Evolutionary conservation across 2,329 filamentous ascomycete genomes (phyloP).

Genomic region (Helotiales sp.): DNA sequence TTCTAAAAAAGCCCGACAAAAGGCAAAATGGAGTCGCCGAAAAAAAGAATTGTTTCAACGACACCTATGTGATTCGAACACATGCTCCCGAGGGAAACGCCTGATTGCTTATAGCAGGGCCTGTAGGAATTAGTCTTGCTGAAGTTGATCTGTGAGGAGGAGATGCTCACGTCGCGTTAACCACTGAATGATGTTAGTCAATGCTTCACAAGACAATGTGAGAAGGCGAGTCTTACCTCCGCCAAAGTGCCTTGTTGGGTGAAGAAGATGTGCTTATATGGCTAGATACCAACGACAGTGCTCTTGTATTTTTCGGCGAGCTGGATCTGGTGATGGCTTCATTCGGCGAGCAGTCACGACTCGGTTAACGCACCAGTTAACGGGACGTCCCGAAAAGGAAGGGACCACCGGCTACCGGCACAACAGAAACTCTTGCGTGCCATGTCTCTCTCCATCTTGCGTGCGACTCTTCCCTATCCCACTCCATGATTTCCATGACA

Average conservation of each 20-base stretch:
- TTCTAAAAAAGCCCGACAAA: not conserved
- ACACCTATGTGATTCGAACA: slow-evolving; percentile 51
- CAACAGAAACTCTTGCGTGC: too few species aligned
- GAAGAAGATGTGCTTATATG: not conserved
- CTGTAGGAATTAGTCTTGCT: not conserved
- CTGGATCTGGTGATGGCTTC: not conserved
- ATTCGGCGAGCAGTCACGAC: not conserved
- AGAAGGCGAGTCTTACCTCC: not conserved
- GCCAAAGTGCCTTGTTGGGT: not conserved
- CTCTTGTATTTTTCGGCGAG: not conserved
- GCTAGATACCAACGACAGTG: not conserved
- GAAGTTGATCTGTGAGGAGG: not conserved
- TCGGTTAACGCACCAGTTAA: not conserved
- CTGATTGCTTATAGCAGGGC: slow-evolving; percentile 13
- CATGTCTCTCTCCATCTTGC: too few species aligned
- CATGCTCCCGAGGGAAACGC: slow-evolving; percentile 48
- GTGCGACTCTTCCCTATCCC: too few species aligned
- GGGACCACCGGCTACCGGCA: too few species aligned
- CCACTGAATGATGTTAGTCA: not conserved
- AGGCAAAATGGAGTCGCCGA: not conserved
- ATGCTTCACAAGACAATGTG: not conserved
- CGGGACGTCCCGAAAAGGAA: not conserved
- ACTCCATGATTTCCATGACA: too few species aligned
- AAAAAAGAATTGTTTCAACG: slow-evolving; percentile 12
- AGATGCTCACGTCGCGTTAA: slow-evolving; percentile 5